Evolutionary conservation across 1,284 basidiomycete genomes (phyloP), one percentile per base, ranked within the genome.

Genomic region (Quambalaria eucalypti): DNA sequence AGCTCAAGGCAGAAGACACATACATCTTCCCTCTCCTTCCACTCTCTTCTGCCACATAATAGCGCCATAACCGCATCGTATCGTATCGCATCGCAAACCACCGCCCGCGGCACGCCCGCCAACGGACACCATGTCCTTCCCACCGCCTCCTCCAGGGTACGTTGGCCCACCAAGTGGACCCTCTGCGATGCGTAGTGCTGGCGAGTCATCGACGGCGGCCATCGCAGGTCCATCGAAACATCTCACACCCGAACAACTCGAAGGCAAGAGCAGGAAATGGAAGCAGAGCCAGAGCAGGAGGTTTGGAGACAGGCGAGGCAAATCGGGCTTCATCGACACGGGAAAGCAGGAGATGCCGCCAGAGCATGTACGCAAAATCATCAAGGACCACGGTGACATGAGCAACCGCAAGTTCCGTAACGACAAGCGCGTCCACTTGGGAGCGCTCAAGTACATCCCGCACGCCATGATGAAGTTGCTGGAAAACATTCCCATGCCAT

Each of bases 401-500:
- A 70, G 71, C 51, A 77, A 78, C 61, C 69, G 77, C 59, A 78
- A 79, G 80, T 98, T 96, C 78, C 82, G 95, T 65, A 92, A 93
- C 75, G 95, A 99, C 81, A 99, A 98, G 80, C 89, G 95, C 65
- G 95, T 97, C 47, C 93, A 97, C 77, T 83, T 97, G 30, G 93
- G 93, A 68, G 93, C 93, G 51, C 83, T 98, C 72, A 97, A 97
- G 79, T 98, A 98, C 77, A 90, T 99, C 51, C 95, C 95, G 38
- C 95, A 99, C 77, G 95, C 95, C 39, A 92, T 98, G 62, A 89
- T 98, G 87, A 98, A 98, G 79, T 83, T 99, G 56, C 82, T 99
- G 66, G 95, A 98, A 80, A 98, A 98, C 79, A 92, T 98, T 71
- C 95, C 95, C 53, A 93, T 86, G 80, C 95, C 95, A 52, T 98